Conservation (phyloP, 768 basidiomycete species). For the Leccinum pellstonianum region DNA sequence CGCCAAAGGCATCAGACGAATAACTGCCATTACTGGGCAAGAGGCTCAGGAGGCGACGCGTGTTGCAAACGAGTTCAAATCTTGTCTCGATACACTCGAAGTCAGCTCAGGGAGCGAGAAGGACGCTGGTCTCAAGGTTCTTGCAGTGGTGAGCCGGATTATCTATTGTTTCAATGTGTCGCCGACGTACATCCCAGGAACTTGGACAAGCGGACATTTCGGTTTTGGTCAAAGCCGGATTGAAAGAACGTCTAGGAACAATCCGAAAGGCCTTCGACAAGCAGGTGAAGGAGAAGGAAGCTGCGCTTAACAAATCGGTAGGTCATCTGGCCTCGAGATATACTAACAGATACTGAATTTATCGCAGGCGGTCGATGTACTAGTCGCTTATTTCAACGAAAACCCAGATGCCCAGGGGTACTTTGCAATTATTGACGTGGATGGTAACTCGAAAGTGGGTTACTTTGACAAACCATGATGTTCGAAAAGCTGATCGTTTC, state of each 20-base stretch:
- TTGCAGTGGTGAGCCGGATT: conserved; percentile 58
- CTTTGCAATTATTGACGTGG: conserved; percentile 68
- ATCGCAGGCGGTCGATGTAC: conserved; percentile 62
- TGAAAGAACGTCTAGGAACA: conserved; percentile 69
- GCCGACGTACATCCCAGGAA: conserved; percentile 52
- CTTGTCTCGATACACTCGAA: conserved; percentile 62
- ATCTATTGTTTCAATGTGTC: neutral
- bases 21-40: conserved; percentile 91
- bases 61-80: conserved; percentile 59
- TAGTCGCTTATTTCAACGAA: conserved; percentile 74
- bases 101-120: conserved; percentile 70
- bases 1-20: conserved; percentile 94
- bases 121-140: conserved; percentile 83
- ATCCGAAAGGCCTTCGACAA: conserved; percentile 86
- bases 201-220: conserved; percentile 89
- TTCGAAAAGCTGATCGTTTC: neutral
- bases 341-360: neutral
- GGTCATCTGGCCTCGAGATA: conserved; percentile 15
- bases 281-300: conserved; percentile 77
- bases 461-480: neutral
- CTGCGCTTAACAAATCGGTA: conserved; percentile 75
- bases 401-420: conserved; percentile 70
- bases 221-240: conserved; percentile 71
- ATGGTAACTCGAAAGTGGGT: conserved; percentile 81
- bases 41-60: conserved; percentile 85